Evolutionary conservation across 2,329 filamentous ascomycete genomes (phyloP).

Genomic region (Dactylonectria macrodidyma): DNA sequence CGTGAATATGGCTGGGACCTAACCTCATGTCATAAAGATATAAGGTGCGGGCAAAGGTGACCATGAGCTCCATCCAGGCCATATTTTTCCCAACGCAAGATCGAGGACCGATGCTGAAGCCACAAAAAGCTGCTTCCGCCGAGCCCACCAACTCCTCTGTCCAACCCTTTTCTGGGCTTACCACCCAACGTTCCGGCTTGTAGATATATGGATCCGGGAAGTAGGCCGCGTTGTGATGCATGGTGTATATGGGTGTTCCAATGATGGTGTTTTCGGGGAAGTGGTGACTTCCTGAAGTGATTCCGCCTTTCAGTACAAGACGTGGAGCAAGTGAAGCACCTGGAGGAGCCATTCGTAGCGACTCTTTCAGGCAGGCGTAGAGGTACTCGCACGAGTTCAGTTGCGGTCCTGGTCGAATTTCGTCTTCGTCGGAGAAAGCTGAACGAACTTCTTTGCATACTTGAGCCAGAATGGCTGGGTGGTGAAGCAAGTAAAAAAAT

Average conservation of each 20-base stretch:
- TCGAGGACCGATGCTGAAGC: too few species aligned
- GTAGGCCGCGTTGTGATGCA: conserved; percentile 2
- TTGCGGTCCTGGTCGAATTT: background rate
- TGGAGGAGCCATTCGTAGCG: background rate
- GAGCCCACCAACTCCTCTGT: too few species aligned
- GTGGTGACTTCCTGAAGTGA: background rate
- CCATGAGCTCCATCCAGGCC: too few species aligned
- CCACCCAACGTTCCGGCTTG: conserved; percentile 6
- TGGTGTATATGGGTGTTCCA: conserved; percentile 4
- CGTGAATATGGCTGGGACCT: too few species aligned
- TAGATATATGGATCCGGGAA: background rate
- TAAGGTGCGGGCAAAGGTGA: too few species aligned
- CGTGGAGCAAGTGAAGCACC: background rate
- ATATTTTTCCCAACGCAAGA: too few species aligned
- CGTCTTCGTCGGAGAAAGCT: background rate
- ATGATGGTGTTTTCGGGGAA: conserved; percentile 1
- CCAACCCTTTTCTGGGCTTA: background rate
- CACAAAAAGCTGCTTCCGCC: too few species aligned
- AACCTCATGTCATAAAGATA: too few species aligned
- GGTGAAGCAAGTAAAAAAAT: conserved; percentile 6
- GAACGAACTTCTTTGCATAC: background rate
- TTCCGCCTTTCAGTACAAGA: background rate
- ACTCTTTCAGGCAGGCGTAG: conserved; percentile 5
- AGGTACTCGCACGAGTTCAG: background rate
- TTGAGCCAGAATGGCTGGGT: background rate